Conservation (phyloP, 768 basidiomycete species). For the Galerina sulciceps region DNA sequence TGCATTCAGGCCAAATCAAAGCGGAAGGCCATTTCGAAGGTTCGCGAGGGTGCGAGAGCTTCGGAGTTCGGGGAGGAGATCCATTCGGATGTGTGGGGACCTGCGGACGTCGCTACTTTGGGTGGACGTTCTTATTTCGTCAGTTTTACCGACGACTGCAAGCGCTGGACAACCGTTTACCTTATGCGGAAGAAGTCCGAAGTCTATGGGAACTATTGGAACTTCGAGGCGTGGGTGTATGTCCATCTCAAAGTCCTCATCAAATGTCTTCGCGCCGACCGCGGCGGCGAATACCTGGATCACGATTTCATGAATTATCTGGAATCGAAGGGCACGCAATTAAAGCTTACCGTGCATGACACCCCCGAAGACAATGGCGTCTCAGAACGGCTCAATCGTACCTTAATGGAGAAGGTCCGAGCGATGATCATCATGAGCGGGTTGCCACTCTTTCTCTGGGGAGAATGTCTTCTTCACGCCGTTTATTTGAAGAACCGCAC, state of each 20-base stretch:
- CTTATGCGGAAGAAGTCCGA: constrained; percentile 35
- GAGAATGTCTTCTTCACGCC: constrained; percentile 34
- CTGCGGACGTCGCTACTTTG: constrained; percentile 25
- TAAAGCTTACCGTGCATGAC: constrained; percentile 42
- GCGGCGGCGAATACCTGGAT: constrained; percentile 47
- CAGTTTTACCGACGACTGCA: constrained; percentile 37
- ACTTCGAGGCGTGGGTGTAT: constrained; percentile 34
- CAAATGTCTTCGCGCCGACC: constrained; percentile 42
- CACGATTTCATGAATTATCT: constrained; percentile 36
- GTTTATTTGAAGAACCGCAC: constrained; percentile 40
- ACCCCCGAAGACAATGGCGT: constrained; percentile 49
- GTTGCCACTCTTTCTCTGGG: constrained; percentile 42
- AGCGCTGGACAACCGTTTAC: constrained; percentile 20
- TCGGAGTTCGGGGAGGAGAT: constrained; percentile 32
- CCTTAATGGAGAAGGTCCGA: constrained; percentile 33
- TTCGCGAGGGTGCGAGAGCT: constrained; percentile 21
- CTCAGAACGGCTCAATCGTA: constrained; percentile 43
- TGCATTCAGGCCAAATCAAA: constrained; percentile 35
- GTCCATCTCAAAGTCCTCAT: constrained; percentile 32
- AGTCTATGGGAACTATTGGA: constrained; percentile 31
- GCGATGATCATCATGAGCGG: constrained; percentile 39
- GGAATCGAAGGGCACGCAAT: constrained; percentile 37
- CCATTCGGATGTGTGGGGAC: constrained; percentile 43
- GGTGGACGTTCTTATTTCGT: constrained; percentile 29
- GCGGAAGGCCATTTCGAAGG: constrained; percentile 28